phyloP scores from a whole-genome alignment of 495 filamentous ascomycete species.

The Neurospora pannonica region DNA sequence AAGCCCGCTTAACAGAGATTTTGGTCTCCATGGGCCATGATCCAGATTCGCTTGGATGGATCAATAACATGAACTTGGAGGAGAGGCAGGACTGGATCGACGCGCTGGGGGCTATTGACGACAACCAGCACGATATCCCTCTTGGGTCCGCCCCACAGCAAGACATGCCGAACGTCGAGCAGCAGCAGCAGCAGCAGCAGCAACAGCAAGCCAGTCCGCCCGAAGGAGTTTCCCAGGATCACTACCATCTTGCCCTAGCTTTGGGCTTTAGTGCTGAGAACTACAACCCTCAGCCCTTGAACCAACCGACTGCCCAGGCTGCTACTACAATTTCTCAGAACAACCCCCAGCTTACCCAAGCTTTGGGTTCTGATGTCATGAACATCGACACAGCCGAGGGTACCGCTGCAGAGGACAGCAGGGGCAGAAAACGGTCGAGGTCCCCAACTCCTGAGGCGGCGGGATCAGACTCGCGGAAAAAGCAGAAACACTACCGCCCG shows the following conservation, averaged over 20 bases:
- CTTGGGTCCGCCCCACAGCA: not conserved
- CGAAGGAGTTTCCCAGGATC: not conserved
- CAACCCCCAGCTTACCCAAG: not conserved
- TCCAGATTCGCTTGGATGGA: not conserved
- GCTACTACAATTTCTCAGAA: not conserved
- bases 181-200: not conserved
- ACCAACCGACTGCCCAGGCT: not conserved
- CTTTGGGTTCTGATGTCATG: not conserved
- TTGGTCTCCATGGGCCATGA: not conserved
- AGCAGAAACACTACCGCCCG: not conserved
- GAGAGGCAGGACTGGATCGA: not conserved
- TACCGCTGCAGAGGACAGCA: not conserved
- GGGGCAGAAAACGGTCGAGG: not conserved
- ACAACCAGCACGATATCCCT: not conserved
- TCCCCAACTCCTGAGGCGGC: not conserved
- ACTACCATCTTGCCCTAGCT: not conserved
- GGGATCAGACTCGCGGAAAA: not conserved
- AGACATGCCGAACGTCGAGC: not conserved
- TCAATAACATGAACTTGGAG: not conserved
- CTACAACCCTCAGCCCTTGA: not conserved
- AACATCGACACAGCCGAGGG: not conserved
- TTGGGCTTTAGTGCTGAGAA: not conserved
- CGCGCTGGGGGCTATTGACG: not conserved
- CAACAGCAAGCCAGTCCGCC: not conserved
- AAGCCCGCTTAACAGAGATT: not conserved